Evolutionary conservation across 2,329 filamentous ascomycete genomes (phyloP).

Genomic region (Aspergillus spinulosporus): DNA sequence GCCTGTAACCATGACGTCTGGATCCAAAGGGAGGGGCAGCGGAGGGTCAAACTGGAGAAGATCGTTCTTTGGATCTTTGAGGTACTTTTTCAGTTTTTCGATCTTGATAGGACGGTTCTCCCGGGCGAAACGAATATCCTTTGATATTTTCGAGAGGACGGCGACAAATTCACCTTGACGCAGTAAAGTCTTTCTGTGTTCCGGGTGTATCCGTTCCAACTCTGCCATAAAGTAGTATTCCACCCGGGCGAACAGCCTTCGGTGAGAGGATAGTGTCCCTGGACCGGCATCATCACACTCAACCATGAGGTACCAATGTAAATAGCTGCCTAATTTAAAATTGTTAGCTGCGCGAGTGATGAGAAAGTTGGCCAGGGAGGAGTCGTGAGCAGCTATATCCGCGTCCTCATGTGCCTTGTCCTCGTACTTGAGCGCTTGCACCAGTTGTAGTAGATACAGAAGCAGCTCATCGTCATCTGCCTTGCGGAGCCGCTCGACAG

Average conservation of each 20-base stretch:
- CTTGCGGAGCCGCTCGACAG: constrained; percentile 86
- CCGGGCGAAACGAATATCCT: constrained; percentile 78
- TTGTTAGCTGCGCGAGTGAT: constrained; percentile 85
- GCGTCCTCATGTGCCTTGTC: constrained; percentile 65
- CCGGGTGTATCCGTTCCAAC: constrained; percentile 71
- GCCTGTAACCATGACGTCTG: constrained; percentile 74
- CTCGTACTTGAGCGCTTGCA: constrained; percentile 94
- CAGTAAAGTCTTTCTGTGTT: constrained; percentile 72
- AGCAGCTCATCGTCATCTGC: constrained; percentile 89
- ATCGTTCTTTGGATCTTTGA: constrained; percentile 89
- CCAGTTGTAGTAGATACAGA: constrained; percentile 87
- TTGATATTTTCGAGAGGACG: constrained; percentile 82
- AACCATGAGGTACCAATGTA: constrained; percentile 98
- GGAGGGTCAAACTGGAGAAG: constrained; percentile 79
- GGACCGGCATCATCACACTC: constrained; percentile 84
- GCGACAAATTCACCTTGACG: constrained; percentile 88
- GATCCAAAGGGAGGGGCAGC: constrained; percentile 84
- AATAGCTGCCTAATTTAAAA: constrained; percentile 87
- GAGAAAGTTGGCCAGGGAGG: constrained; percentile 84
- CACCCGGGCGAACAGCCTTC: constrained; percentile 85
- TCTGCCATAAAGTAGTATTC: constrained; percentile 96
- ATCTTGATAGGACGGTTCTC: constrained; percentile 78
- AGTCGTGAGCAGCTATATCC: constrained; percentile 68
- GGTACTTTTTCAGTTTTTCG: constrained; percentile 77
- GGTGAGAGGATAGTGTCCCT: constrained; percentile 71